Evolutionary conservation across 768 basidiomycete genomes (phyloP).

Genomic region (Phaffia australis): DNA sequence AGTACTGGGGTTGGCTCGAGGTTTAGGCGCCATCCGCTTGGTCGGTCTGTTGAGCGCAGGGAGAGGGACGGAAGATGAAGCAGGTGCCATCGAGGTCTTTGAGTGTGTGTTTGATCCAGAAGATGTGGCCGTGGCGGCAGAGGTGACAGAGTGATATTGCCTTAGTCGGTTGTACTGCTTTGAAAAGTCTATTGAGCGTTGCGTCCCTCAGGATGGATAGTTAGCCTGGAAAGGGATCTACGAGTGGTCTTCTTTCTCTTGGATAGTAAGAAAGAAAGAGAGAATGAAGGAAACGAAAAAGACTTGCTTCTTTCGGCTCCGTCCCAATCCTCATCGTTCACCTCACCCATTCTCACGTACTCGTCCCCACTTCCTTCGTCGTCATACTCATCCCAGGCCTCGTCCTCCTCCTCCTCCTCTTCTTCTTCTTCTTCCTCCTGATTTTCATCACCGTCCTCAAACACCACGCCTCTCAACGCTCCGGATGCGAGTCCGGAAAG

Average conservation of each 20-base stretch:
- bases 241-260: no score
- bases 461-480: not conserved
- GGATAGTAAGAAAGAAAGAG: no score
- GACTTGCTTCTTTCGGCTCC: not conserved
- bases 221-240: no score
- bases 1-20: slow-evolving; percentile 5
- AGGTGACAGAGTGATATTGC: slow-evolving; percentile 68
- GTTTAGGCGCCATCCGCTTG: not conserved
- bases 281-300: no score
- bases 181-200: slow-evolving; percentile 64
- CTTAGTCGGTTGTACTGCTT: slow-evolving; percentile 93
- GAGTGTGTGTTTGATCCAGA: slow-evolving; percentile 29
- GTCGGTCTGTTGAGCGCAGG: slow-evolving; percentile 62
- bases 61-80: slow-evolving; percentile 37
- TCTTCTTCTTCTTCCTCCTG: slow-evolving; percentile 6
- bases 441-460: not conserved
- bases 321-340: not conserved
- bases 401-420: not conserved
- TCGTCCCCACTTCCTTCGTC: not conserved
- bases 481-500: not conserved
- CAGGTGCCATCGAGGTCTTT: slow-evolving; percentile 50
- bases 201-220: no score
- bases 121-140: not conserved
- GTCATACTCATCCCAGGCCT: not conserved
- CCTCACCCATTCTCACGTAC: not conserved